Evolutionary conservation across 2,329 filamentous ascomycete genomes (phyloP), one percentile per base, ranked within the genome.

Genomic region (Dactylellina sp.): DNA sequence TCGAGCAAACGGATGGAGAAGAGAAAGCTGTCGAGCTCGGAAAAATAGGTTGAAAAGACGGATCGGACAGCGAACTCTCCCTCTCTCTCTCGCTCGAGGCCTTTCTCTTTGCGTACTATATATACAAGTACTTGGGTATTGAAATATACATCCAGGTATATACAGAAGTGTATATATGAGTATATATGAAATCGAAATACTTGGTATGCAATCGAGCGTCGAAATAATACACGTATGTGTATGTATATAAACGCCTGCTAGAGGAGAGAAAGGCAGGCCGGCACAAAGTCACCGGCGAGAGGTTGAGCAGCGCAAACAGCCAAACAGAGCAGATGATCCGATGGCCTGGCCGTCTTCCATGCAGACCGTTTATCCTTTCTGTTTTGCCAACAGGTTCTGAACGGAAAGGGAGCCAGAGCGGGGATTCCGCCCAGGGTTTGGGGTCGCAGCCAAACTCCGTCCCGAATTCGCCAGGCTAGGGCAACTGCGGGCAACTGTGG

Each of bases 281-380:
- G 28, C 4, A 32, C 9, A 32, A 32, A 32, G 9, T 32, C 28
- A 32, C 28, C 28, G 28, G 9, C 28, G 28, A 32, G 28, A 32
- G 4, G 5, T 4, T 5, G 28, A 32, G 28, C 37, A 32, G 9
- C 32, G 9, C 11, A 16, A 42, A 16, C 18, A 22, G 32, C 16
- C 22, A 22, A 55, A 11, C 53, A 40, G 39, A 57, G 2, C 32
- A 44, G 60, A 53, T 63, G 59, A 52, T 63, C 57, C 57, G 57
- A 44, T 64, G 22, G n/a, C 20, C 28, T 64, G 22, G n/a, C 20
- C 28, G 28, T 32, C 4, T 32, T 32, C 28, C 28, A 32, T 72
- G 59, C 46, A 44, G 55, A 49, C 59, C 60, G 60, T 72, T 72
- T 72, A 72, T 49, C 68, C 68, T 59, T 71, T 72, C 53, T 65